Conservation (phyloP, 2,329 filamentous ascomycete species). For the Macrophomina phaseolina region DNA sequence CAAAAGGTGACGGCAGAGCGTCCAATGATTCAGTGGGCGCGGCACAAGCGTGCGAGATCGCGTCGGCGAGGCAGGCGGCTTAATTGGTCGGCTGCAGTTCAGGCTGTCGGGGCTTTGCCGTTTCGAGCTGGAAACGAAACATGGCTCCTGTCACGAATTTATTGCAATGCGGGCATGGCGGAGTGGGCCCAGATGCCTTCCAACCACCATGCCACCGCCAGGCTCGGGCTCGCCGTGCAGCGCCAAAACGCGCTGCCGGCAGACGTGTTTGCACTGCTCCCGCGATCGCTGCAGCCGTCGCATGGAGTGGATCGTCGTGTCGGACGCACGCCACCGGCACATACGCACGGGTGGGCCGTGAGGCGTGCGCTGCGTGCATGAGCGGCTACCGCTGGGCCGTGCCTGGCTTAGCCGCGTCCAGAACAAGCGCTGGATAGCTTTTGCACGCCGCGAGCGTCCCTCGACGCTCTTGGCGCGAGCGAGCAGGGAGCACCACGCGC, state of each 20-base stretch:
- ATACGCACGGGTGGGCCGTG: constrained; percentile 13
- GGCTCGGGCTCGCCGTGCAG: background rate
- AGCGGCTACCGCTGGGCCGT: constrained; percentile 1
- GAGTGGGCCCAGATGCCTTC: constrained; percentile 5
- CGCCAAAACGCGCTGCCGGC: background rate
- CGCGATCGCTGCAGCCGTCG: constrained; percentile 18
- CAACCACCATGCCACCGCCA: constrained; percentile 7
- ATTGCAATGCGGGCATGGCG: background rate
- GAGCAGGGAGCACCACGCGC: constrained; percentile 3
- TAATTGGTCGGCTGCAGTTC: constrained; percentile 1
- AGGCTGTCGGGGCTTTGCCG: constrained; percentile 8
- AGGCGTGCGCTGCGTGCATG: constrained; percentile 1
- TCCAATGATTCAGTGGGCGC: constrained; percentile 19
- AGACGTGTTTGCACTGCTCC: constrained; percentile 18
- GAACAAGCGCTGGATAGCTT: background rate
- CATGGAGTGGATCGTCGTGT: constrained; percentile 18
- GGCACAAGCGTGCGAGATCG: constrained; percentile 18
- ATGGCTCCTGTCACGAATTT: constrained; percentile 8
- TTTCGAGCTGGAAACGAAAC: constrained; percentile 22
- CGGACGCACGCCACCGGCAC: background rate
- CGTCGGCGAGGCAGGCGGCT: background rate
- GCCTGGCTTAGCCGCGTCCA: background rate
- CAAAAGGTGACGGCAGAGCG: constrained; percentile 22
- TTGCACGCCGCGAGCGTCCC: background rate
- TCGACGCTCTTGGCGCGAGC: background rate